phyloP scores from a whole-genome alignment of 1,139 yeast species.

The Pichia sp. region DNA sequence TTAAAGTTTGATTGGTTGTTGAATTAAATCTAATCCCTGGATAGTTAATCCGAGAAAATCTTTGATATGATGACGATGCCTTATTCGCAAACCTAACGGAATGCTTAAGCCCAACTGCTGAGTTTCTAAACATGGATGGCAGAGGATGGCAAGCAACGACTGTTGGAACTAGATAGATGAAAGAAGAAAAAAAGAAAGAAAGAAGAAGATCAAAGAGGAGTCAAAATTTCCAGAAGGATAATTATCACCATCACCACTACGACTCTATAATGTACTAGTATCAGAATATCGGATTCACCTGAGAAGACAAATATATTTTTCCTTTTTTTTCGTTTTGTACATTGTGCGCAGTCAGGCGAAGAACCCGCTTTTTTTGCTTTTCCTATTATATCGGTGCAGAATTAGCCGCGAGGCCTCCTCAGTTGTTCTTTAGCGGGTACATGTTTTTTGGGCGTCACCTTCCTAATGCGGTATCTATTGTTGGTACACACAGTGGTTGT shows the following conservation, averaged over 20 bases:
- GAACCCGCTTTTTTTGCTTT: background rate
- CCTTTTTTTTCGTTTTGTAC: too few relatives aligned
- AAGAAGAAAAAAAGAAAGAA: background rate
- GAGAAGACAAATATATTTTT: too few relatives aligned
- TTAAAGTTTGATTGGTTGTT: background rate
- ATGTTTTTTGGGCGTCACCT: background rate
- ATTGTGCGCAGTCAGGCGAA: too few relatives aligned
- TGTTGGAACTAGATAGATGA: background rate
- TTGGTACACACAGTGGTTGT: too few relatives aligned
- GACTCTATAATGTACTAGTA: background rate
- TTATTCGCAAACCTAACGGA: background rate
- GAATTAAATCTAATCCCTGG: background rate
- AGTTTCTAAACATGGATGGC: background rate
- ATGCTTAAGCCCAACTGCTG: background rate
- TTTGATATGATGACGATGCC: background rate
- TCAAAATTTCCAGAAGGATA: background rate
- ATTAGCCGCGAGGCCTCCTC: background rate
- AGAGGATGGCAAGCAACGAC: background rate
- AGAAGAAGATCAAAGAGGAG: background rate
- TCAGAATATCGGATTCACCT: too few relatives aligned
- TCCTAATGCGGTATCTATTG: background rate
- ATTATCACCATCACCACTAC: background rate
- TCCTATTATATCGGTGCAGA: background rate
- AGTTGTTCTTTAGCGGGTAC: background rate
- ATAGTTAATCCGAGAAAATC: background rate